A percentile compares a stretch with the other conserved stretches of the same genome.
Evolutionary conservation across 495 filamentous ascomycete genomes (phyloP).

Genomic region (Gamarada debralockiae): DNA sequence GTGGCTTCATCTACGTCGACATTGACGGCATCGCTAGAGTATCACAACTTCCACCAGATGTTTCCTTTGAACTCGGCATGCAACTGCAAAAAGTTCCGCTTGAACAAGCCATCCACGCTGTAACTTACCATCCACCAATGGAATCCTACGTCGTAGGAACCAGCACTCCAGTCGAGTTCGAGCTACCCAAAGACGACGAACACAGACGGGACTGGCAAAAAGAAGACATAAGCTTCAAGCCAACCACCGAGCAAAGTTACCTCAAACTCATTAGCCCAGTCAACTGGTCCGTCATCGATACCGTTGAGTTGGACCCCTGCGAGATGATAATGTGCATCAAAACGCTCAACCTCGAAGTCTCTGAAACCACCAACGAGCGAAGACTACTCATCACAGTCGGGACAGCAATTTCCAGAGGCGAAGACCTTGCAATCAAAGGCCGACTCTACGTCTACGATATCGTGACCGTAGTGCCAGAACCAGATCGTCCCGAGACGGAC

Average conservation of each 20-base stretch:
- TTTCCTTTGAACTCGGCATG: conserved; percentile 68
- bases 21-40: conserved; percentile 58
- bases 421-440: conserved; percentile 84
- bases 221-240: conserved; percentile 66
- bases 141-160: conserved; percentile 75
- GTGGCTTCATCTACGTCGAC: conserved; percentile 80
- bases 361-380: conserved; percentile 83
- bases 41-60: conserved; percentile 59
- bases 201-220: conserved; percentile 73
- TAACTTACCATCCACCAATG: conserved; percentile 72
- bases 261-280: conserved; percentile 72
- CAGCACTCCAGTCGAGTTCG: conserved; percentile 62
- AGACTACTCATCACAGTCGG: conserved; percentile 79
- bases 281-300: conserved; percentile 74
- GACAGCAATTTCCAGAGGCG: conserved; percentile 76
- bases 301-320: conserved; percentile 61
- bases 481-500: conserved; percentile 77
- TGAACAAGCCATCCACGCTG: conserved; percentile 62
- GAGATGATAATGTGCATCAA: conserved; percentile 79
- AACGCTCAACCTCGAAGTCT: conserved; percentile 81
- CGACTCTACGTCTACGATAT: conserved; percentile 88
- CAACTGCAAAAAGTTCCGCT: conserved; percentile 63
- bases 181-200: conserved; percentile 79
- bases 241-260: conserved; percentile 59
- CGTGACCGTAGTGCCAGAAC: conserved; percentile 85